These are phyloP conservation scores for Podospora conica DNA, from an alignment of 495 filamentous ascomycete species.

Conservation along the genomic window DNA sequence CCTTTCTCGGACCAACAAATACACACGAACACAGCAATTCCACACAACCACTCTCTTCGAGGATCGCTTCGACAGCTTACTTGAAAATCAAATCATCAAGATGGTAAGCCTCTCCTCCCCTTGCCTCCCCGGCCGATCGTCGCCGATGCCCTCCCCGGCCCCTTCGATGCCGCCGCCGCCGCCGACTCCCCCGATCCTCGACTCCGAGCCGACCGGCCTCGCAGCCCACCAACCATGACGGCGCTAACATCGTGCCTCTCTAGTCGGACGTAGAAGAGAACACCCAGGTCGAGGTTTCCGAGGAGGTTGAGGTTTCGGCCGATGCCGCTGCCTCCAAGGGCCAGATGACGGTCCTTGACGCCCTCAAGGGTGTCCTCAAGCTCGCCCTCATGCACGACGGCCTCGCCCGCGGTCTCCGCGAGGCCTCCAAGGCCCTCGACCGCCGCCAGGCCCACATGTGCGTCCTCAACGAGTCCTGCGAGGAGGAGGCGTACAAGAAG, in stretches of 20 bases:
- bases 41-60: conserved; percentile 41
- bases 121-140: neutral
- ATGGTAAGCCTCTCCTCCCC: conserved; percentile 41
- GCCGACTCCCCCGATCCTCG: neutral
- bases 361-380: conserved; percentile 95
- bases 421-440: conserved; percentile 96
- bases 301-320: conserved; percentile 88
- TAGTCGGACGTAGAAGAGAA: conserved; percentile 72
- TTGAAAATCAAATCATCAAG: conserved; percentile 39
- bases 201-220: neutral
- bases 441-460: conserved; percentile 98
- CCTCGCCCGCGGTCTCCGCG: conserved; percentile 93
- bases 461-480: conserved; percentile 96
- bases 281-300: conserved; percentile 65
- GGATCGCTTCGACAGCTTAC: conserved; percentile 46
- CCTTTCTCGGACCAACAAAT: conserved; percentile 6
- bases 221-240: neutral
- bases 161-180: neutral
- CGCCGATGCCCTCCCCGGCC: neutral
- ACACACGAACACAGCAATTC: conserved; percentile 9
- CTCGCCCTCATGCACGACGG: conserved; percentile 99
- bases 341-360: conserved; percentile 96
- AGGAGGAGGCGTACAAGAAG: conserved; percentile 99
- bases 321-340: conserved; percentile 66
- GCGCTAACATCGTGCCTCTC: conserved; percentile 2